Conservation (phyloP, 2,329 filamentous ascomycete species). For the Colletotrichum musicola region DNA sequence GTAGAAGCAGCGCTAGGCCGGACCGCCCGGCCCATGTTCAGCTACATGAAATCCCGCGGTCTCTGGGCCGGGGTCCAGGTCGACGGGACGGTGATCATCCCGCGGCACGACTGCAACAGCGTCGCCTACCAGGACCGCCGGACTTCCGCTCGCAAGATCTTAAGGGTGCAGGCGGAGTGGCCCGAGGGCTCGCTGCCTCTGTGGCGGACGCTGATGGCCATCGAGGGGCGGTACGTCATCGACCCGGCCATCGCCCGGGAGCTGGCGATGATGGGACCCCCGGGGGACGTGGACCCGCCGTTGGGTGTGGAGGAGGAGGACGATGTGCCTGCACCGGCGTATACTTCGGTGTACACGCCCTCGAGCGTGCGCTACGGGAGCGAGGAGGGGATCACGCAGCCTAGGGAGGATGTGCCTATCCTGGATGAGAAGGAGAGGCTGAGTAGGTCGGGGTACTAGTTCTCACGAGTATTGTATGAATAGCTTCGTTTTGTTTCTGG, state of each 20-base stretch:
- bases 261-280: slow-evolving; percentile 42
- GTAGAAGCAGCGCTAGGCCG: slow-evolving; percentile 55
- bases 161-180: slow-evolving; percentile 55
- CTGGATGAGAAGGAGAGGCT: slow-evolving; percentile 35
- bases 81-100: slow-evolving; percentile 84
- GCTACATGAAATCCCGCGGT: slow-evolving; percentile 84
- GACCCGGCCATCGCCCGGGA: slow-evolving; percentile 45
- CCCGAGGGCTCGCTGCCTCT: slow-evolving; percentile 53
- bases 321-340: slow-evolving; percentile 56
- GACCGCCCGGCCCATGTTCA: slow-evolving; percentile 74
- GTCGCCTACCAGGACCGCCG: slow-evolving; percentile 76
- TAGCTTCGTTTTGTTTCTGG: neutral
- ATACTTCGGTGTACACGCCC: slow-evolving; percentile 19
- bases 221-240: slow-evolving; percentile 49
- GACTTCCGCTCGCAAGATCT: slow-evolving; percentile 53
- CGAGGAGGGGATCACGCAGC: slow-evolving; percentile 32
- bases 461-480: neutral
- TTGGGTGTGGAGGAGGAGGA: slow-evolving; percentile 49
- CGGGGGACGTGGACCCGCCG: slow-evolving; percentile 39
- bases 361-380: slow-evolving; percentile 4
- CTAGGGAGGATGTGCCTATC: slow-evolving; percentile 24
- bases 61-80: slow-evolving; percentile 84
- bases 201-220: slow-evolving; percentile 54
- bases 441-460: neutral
- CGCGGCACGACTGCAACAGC: slow-evolving; percentile 82